Evolutionary conservation across 371 early-diverging fungal genomes (phyloP).

Genomic region (Mucor ambiguus): DNA sequence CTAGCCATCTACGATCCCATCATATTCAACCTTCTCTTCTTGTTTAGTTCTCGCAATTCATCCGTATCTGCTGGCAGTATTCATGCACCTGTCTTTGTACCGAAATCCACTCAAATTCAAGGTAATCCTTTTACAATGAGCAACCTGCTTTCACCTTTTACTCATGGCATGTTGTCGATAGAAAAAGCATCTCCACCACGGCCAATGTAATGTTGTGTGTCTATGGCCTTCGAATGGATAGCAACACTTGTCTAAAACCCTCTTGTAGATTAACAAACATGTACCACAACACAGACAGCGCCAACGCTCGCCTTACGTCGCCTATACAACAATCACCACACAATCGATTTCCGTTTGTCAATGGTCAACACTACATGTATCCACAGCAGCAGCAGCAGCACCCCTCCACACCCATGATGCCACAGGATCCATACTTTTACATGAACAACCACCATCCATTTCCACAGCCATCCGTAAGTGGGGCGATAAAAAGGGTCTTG

Average conservation of each 20-base stretch:
- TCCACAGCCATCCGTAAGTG: neutral
- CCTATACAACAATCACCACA: neutral
- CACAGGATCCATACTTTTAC: slow-evolving; percentile 38
- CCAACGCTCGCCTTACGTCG: neutral
- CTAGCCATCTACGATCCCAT: neutral
- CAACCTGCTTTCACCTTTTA: neutral
- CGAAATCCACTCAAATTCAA: slow-evolving; percentile 45
- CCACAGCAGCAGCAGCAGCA: neutral
- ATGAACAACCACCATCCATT: slow-evolving; percentile 20
- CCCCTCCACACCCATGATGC: neutral
- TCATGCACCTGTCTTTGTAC: slow-evolving; percentile 69
- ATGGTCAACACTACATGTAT: neutral
- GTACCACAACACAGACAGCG: neutral
- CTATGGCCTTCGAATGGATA: no score
- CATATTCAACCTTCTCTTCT: neutral
- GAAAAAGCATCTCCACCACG: neutral
- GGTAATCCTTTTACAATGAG: slow-evolving; percentile 22
- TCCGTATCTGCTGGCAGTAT: slow-evolving; percentile 61
- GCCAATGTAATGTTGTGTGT: slow-evolving; percentile 5
- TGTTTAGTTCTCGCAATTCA: neutral
- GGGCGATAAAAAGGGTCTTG: neutral
- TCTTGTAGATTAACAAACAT: neutral
- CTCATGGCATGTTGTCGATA: neutral
- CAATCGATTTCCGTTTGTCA: neutral
- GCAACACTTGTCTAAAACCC: neutral